Base-by-base conservation (phyloP, 2,329 filamentous ascomycete species). In the Aspergillus niger region DNA sequence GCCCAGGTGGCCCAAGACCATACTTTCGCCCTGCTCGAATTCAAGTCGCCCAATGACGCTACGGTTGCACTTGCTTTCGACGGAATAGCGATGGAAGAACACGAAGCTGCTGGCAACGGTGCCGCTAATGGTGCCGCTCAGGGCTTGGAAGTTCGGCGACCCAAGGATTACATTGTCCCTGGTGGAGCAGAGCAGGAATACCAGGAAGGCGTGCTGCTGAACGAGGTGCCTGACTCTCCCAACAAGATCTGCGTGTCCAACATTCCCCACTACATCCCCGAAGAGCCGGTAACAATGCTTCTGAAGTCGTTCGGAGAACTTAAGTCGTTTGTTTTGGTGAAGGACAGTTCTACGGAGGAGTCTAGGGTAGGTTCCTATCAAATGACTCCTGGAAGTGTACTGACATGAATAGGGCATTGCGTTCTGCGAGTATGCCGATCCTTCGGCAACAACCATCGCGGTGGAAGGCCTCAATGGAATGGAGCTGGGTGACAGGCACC, bases 101-200 rank as follows among this genome's bases (percentile, higher is more conserved):
- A 88, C 56, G 86, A 90, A 66, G 78, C 81, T 26, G 59, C 57
- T 10, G 62, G 55, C 10, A 63, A 64, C 24, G 63, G 82, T 11
- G 79, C 80, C 22, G 76, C 82, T 30, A 85, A 87, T 55, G 85
- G 82, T 30, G 74, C 79, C 10, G 80, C 80, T 3, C 80, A 82
- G 66, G 82, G 78, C 6, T 82, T 98, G 41, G 83, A 87, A 38
- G 92, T 98, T 68, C 88, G 88, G 65, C 87, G 95, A 49, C 96
- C 96, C 44, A 97, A 96, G 79, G 95, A 99, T 76, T 99, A 98
- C 77, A 97, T 98, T 69, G 92, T 96, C 56, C 94, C 94, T 8
- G 88, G 90, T 13, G 83, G 86, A 1, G 90, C 93, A 51, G 89
- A 92, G 26, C 84, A 86, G 48, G 84, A 89, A 43, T 89, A 89